These are phyloP conservation scores for Tricholoma terreum DNA, from an alignment of 768 basidiomycete genomes.

Conservation along the genomic window DNA sequence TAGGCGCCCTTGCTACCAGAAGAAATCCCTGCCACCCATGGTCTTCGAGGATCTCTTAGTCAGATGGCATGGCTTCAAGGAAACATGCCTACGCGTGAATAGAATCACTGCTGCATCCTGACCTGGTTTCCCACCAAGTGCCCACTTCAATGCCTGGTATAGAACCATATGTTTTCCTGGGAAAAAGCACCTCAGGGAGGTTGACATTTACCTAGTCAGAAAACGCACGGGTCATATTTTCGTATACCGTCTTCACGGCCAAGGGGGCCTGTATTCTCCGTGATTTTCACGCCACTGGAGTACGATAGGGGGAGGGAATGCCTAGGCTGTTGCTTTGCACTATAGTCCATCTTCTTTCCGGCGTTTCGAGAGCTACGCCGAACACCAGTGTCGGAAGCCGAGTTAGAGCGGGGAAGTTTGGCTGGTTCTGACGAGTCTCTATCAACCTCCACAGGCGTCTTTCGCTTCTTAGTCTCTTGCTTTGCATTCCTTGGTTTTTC, in stretches of 20 bases:
- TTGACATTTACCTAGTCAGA: neutral
- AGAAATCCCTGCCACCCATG: conserved; percentile 82
- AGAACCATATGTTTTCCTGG: conserved; percentile 74
- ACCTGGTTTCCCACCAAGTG: conserved; percentile 78
- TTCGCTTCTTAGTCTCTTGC: conserved; percentile 39
- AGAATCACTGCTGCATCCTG: conserved; percentile 68
- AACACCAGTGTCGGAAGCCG: conserved; percentile 24
- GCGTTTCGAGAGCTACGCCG: conserved; percentile 70
- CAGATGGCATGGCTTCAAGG: neutral
- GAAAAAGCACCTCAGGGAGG: neutral
- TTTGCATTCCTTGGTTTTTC: conserved; percentile 34
- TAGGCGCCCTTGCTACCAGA: conserved; percentile 67
- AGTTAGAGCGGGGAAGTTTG: conserved; percentile 28
- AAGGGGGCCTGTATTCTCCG: conserved; percentile 33
- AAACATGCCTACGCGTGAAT: conserved; percentile 74
- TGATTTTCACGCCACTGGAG: conserved; percentile 32
- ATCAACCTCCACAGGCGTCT: conserved; percentile 24
- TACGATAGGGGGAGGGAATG: conserved; percentile 37
- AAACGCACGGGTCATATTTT: conserved; percentile 50
- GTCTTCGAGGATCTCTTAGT: conserved; percentile 39
- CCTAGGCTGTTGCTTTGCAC: conserved; percentile 35
- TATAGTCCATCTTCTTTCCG: conserved; percentile 58
- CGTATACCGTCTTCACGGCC: conserved; percentile 37
- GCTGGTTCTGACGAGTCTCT: conserved; percentile 16
- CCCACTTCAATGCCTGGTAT: conserved; percentile 82